phyloP scores from a whole-genome alignment of 2,329 filamentous ascomycete species.

The Corniculantispora saksenae region DNA sequence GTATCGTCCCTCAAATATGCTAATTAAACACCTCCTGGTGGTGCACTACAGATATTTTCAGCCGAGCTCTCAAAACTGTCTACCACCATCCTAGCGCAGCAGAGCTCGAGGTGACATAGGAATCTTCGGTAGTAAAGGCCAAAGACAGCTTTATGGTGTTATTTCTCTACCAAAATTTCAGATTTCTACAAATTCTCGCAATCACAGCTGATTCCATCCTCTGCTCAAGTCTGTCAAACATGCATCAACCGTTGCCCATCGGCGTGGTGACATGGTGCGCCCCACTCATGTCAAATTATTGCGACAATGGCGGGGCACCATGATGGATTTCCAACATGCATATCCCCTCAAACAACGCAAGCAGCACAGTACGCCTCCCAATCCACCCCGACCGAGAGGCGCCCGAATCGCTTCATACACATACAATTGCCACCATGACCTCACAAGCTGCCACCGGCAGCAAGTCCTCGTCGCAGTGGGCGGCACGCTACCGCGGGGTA shows the following conservation, averaged over 20 bases:
- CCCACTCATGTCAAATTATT: conserved; percentile 9
- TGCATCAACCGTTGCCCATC: not conserved
- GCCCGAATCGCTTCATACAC: not conserved
- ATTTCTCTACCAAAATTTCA: no score
- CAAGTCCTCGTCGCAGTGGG: conserved; percentile 15
- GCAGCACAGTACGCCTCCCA: not conserved
- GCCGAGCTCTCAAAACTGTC: no score
- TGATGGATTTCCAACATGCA: not conserved
- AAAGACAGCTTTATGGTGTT: no score
- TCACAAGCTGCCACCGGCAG: conserved; percentile 6
- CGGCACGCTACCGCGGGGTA: conserved; percentile 18
- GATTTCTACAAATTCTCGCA: not conserved
- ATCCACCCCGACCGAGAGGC: no score
- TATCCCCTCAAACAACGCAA: not conserved
- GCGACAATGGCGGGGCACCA: conserved; percentile 5
- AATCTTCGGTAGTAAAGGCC: no score
- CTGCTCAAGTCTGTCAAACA: not conserved
- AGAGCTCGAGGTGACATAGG: no score
- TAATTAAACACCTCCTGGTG: no score
- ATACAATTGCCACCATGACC: conserved; percentile 3
- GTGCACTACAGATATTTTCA: no score
- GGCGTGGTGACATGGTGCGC: not conserved
- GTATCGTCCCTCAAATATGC: no score
- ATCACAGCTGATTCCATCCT: not conserved
- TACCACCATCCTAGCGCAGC: no score